phyloP scores from a whole-genome alignment of 225 moss, liverwort and hornwort species.

The Neckera pumila region DNA sequence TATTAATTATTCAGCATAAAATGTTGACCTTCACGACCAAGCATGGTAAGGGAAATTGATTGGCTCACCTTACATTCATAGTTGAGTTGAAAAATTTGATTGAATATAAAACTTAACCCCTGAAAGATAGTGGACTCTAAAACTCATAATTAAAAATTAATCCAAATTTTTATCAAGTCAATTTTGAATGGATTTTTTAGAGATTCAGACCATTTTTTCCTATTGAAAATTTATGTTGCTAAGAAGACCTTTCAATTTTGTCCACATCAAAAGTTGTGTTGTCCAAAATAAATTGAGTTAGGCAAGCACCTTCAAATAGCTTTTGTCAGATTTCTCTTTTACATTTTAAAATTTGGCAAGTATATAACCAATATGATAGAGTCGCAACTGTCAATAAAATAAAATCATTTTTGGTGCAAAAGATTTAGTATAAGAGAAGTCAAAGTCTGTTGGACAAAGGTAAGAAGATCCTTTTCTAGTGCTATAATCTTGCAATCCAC shows the following conservation, averaged over 20 bases:
- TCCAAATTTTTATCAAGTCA: neutral
- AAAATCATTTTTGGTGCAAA: neutral
- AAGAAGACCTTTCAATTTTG: rapidly evolving
- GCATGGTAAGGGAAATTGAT: no score
- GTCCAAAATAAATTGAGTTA: rapidly evolving
- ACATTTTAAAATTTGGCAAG: neutral
- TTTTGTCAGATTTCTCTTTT: neutral
- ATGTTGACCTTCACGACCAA: neutral
- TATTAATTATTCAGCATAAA: neutral
- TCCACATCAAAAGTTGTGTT: neutral
- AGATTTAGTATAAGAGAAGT: neutral
- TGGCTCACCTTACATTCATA: no score
- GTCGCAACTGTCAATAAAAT: neutral
- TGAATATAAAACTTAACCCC: neutral
- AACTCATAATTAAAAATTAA: neutral
- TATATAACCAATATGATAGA: neutral
- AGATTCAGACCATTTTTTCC: neutral
- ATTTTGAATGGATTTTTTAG: neutral
- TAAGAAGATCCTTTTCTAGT: neutral
- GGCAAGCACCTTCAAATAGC: neutral
- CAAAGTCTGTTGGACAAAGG: neutral
- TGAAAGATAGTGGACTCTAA: rapidly evolving
- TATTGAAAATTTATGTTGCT: neutral
- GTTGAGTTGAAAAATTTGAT: no score
- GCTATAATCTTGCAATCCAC: neutral